Base-by-base conservation (phyloP, 208 protist genomes). In the Borovskyia barvae region DNA sequence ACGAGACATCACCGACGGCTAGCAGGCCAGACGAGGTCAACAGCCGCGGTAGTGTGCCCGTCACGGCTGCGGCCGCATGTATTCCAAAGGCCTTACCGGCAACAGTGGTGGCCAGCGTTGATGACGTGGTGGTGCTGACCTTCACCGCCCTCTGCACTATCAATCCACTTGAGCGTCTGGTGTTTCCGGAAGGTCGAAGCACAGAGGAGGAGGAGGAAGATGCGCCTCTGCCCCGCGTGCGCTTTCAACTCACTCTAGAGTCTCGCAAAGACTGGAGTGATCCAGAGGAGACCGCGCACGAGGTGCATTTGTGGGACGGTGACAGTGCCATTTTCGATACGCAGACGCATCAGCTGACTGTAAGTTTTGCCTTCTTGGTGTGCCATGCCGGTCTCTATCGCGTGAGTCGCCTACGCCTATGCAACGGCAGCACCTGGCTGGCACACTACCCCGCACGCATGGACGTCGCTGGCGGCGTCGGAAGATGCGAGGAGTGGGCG, bases 231-330 rank as follows among this genome's bases (percentile, higher is more conserved):
- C 43, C 33, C 1, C 46, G 9, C 19, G 59, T 54, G 24, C 17
- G 58, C 24, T 49, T 81, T 4, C 59, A 66, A 19, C 73, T 75
- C 15, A 76, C 72, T 29, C 72, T 92, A 8, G 79, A 78, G 48
- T 92, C 85, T n/a, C 80, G 75, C 22, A 88, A 85, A 26, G 74
- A 89, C 40, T 92, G 85, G 85, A 9, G 9, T 4, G 72, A 86
- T 40, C 24, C 51, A 6, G 47, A 59, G n/a, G 85, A 92, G 68
- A 19, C 63, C 0, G 81, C 67, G n/a, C 85, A 92, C 55, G 66
- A 89, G 20, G 68, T 92, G 40, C 45, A 67, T 6, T 61, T 85
- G 8, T 22, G 47, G n/a, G 49, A 58, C 47, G 43, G 48, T 17
- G 52, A 57, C 11, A 40, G 37, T 1, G 56, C 59, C 36, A 33